Base-by-base conservation (phyloP, 192 early-diverging fungal species). In the Backusella morwellensis region DNA sequence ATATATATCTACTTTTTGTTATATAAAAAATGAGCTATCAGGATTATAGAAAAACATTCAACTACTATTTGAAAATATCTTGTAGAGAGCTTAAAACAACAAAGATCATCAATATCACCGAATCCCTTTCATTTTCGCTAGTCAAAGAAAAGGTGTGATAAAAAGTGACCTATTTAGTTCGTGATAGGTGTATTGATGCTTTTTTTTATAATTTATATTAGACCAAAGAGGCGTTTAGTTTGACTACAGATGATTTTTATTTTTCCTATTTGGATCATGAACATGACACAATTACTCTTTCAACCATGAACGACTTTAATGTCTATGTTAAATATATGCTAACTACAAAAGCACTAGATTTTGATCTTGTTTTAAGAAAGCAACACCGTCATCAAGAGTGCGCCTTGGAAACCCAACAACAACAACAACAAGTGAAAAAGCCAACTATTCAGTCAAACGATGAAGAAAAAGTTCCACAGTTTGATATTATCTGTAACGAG, bases 231-330 rank as follows among this genome's bases (percentile, higher is more conserved):
- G 56, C 56, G 9, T 63, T 63, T 63, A 12, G 23, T 63, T 63
- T 63, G 26, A 63, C 56, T 29, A 63, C 56, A 63, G 56, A 63
- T 63, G 56, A 63, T 63, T 63, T 63, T 63, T 63, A 63, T 63
- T 63, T 63, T 63, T 63, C 56, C 23, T 63, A 63, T 63, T 29
- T 63, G 56, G 56, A 63, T 63, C 8, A 63, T 63, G 56, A 29
- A 0, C 56, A 63, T 12, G 56, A 63, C 56, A 63, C 56, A 7
- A 63, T 63, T 14, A 63, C 56, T 23, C 21, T 63, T 29, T 63
- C 56, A 63, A 63, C 56, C 29, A 63, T 63, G 26, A 63, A 63
- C 56, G 56, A 63, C 56, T 63, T 63, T 63, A 63, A 63, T 63
- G 23, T 29, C 56, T 63, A 63, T 63, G 23, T 63, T 63, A 63